A percentile compares a stretch with the other conserved stretches of the same genome.
Evolutionary conservation across 208 protist species (phyloP).

Genomic region (Trypanosoma melophagium): DNA sequence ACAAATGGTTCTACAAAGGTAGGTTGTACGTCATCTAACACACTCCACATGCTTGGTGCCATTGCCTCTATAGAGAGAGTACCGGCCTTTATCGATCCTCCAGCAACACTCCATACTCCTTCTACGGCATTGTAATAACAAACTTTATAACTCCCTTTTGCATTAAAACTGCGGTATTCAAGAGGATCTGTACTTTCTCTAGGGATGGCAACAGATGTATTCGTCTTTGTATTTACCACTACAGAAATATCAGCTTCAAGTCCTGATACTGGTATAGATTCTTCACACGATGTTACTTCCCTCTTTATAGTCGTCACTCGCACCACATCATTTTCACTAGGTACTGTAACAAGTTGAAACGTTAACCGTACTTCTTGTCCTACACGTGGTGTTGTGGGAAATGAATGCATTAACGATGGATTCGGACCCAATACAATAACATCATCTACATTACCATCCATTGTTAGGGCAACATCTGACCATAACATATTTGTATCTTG

Average conservation of each 20-base stretch:
- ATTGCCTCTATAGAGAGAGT: slow-evolving; percentile 46
- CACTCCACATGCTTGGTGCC: slow-evolving; percentile 39
- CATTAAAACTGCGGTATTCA: slow-evolving; percentile 81
- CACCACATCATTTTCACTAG: slow-evolving; percentile 53
- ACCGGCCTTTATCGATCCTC: slow-evolving; percentile 50
- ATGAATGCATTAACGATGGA: slow-evolving; percentile 59
- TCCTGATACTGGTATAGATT: slow-evolving; percentile 32
- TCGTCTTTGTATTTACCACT: slow-evolving; percentile 37
- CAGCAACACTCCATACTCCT: slow-evolving; percentile 65
- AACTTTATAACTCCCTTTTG: slow-evolving; percentile 51
- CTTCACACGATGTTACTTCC: slow-evolving; percentile 52
- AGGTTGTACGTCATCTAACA: slow-evolving; percentile 25
- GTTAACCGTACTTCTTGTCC: slow-evolving; percentile 85
- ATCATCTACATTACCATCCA: slow-evolving; percentile 33
- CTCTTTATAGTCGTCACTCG: slow-evolving; percentile 41
- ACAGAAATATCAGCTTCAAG: slow-evolving; percentile 43
- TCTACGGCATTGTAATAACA: slow-evolving; percentile 84
- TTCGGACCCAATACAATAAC: slow-evolving; percentile 51
- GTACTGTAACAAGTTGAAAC: slow-evolving; percentile 53
- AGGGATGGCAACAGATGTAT: slow-evolving; percentile 36
- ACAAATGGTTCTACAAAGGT: slow-evolving; percentile 54
- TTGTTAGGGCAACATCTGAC: slow-evolving; percentile 55
- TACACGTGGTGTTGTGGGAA: slow-evolving; percentile 72
- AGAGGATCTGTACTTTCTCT: slow-evolving; percentile 66
- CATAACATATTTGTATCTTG: slow-evolving; percentile 36